These are phyloP conservation scores for Mrakia blollopis DNA, from an alignment of 768 basidiomycete species.

Conservation along the genomic window DNA sequence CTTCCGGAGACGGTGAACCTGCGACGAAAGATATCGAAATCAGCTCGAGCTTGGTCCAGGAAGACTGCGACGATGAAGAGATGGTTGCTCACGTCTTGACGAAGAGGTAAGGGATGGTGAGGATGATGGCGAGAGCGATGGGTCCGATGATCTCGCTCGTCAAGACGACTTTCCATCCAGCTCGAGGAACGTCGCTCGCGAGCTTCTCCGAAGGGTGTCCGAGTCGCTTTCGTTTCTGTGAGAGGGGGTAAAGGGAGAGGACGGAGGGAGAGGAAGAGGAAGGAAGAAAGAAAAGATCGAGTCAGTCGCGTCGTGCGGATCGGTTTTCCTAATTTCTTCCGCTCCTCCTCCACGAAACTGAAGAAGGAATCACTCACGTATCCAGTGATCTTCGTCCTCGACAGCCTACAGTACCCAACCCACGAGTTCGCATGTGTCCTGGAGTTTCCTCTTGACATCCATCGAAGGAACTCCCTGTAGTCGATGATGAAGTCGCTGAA, in stretches of 20 bases:
- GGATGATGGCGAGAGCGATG: slow-evolving; percentile 73
- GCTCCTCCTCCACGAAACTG: too few species aligned
- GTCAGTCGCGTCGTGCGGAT: too few species aligned
- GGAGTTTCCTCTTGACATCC: slow-evolving; percentile 99
- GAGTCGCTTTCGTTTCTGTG: slow-evolving; percentile 60
- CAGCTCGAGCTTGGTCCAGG: slow-evolving; percentile 47
- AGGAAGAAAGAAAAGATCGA: too few species aligned
- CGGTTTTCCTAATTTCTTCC: too few species aligned
- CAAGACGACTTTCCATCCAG: slow-evolving; percentile 83
- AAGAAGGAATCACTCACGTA: slow-evolving; percentile 64
- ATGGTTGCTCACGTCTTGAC: slow-evolving; percentile 45
- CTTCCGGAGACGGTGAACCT: slow-evolving; percentile 34
- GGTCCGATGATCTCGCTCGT: slow-evolving; percentile 84
- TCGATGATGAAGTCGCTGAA: slow-evolving; percentile 96
- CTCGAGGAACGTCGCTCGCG: slow-evolving; percentile 89
- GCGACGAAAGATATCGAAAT: neutral
- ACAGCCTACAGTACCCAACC: slow-evolving; percentile 97
- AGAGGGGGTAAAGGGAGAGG: too few species aligned
- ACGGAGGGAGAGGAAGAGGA: too few species aligned
- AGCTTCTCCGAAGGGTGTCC: slow-evolving; percentile 97
- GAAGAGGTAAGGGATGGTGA: slow-evolving; percentile 78
- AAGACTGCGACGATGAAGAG: slow-evolving; percentile 37
- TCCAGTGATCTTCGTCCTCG: slow-evolving; percentile 98
- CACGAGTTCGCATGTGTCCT: slow-evolving; percentile 95
- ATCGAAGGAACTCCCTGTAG: slow-evolving; percentile 91